phyloP scores from a whole-genome alignment of 805 yeast genomes.

The Candida tallmaniae region DNA sequence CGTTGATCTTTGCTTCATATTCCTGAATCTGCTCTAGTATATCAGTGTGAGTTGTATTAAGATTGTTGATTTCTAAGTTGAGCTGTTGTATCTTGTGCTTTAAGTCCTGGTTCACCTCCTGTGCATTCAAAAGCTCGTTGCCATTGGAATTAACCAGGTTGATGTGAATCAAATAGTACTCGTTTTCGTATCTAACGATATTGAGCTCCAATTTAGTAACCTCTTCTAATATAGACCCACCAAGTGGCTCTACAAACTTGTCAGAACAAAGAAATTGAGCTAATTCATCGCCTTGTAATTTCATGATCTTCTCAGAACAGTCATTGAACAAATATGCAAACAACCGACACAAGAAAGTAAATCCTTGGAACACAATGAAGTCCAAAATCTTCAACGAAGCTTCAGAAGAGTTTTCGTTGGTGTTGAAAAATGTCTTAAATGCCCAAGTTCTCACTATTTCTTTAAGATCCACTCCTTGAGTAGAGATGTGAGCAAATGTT shows the following conservation, averaged over 20 bases:
- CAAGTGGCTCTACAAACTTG: slow-evolving; percentile 9
- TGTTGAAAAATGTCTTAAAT: slow-evolving; percentile 1
- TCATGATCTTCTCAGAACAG: slow-evolving; percentile 14
- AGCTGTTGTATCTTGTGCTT: slow-evolving; percentile 21
- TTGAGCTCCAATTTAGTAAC: slow-evolving; percentile 18
- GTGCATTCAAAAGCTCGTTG: slow-evolving; percentile 33
- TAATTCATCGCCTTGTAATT: slow-evolving; percentile 22
- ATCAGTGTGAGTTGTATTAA: slow-evolving; percentile 33
- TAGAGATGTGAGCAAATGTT: slow-evolving; percentile 27
- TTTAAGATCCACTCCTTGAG: slow-evolving; percentile 32
- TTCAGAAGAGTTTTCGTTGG: background rate
- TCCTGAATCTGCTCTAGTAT: slow-evolving; percentile 30
- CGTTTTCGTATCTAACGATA: slow-evolving; percentile 33
- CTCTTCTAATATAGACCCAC: background rate
- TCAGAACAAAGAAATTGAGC: slow-evolving; percentile 15
- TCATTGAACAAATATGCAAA: slow-evolving; percentile 19
- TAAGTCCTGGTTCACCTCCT: slow-evolving; percentile 35
- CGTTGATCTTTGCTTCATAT: slow-evolving; percentile 16
- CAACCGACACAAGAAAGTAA: slow-evolving; percentile 28
- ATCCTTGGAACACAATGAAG: slow-evolving; percentile 37
- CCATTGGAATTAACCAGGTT: slow-evolving; percentile 34
- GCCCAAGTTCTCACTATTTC: slow-evolving; percentile 8
- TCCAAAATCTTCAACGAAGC: slow-evolving; percentile 22
- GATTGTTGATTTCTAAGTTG: slow-evolving; percentile 22
- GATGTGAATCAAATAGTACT: slow-evolving; percentile 33